Evolutionary conservation across 202 grass and related monocot species (phyloP), one percentile per base, ranked within the genome.

Genomic region (Tripidium arundinaceum): DNA sequence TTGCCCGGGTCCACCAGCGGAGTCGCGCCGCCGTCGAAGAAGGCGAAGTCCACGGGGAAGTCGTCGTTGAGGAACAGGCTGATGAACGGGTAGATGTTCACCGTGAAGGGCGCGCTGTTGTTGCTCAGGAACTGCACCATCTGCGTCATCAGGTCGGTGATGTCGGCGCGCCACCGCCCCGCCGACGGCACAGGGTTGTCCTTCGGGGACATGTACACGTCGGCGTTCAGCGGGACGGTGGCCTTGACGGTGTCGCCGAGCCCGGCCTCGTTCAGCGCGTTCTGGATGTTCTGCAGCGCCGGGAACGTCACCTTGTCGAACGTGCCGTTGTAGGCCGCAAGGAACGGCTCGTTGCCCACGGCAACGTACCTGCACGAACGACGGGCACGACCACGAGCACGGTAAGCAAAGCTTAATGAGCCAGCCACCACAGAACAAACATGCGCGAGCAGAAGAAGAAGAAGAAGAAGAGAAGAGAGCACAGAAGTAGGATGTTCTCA

Each of bases 41-140:
- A 84, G 50, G 91, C 91, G 34, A 39, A 93, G 72, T 93, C 78
- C 1, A 93, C 11, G 0, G 91, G 91, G 85, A 93, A 93, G 83
- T 85, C 26, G 8, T 87, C 57, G 83, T 79, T 83, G 4, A 65
- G 82, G 65, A 87, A 86, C 6, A 87, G 72, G 65, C 84, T 87
- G 3, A 93, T 79, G 82, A 93, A 93, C 1, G 91, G 91, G 78
- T 93, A 90, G 61, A 93, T 93, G 87, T 93, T 90, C 57, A 93
- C 87, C 46, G 85, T 90, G 75, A 93, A 93, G 41, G 91, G 82
- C 0, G 91, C 91, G 36, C 26, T 33, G 66, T 77, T 89, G 47
- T 82, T 75, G 36, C 78, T 78, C 2, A 93, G 84, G 82, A 88
- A 85, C 63, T 33, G 47, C 21, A 87, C 79, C 24, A 90, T 90